Base-by-base conservation (phyloP, 1,284 basidiomycete genomes). In the Xerocomus minutiporus region DNA sequence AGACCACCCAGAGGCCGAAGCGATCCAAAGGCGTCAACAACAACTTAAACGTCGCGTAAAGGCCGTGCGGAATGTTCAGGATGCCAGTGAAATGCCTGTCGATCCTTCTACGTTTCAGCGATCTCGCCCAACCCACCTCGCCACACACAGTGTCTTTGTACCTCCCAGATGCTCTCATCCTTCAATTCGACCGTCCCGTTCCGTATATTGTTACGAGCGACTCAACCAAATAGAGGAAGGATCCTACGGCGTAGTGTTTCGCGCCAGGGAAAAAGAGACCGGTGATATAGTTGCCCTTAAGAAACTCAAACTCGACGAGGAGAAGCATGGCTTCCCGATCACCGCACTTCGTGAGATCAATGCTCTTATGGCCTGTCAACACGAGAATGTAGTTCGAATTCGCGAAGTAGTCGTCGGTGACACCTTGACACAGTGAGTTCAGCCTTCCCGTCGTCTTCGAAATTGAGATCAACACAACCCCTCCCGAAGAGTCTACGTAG, bases 151-250 rank as follows among this genome's bases (percentile, higher is more conserved):
- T 60, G 62, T 75, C 44, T 86, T 81, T 65, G 91, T 89, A 0
- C 93, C 92, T 1, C 81, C 80, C 35, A 78, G 93, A 52, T 85
- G 80, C 2, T 71, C 73, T 3, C 90, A 96, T 66, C 92, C 91
- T 23, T 76, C 84, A 0, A 80, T 96, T 35, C 68, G 79, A 32
- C 83, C 91, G 0, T 95, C 94, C 36, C 84, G 94, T 20, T 94
- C 92, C 3, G 94, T 97, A 4, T 95, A 93, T 72, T 86, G 80
- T 64, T 97, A 96, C 70, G 93, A 97, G 64, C 77, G 91, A 12
- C 77, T 99, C 36, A 99, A 99, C 70, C 93, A 97, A 63, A 99
- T 99, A 63, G 97, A 99, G 72, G 97, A 99, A 73, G 97, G 97
- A 1, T 95, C 95, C 0, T 99, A 99, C 65, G 97, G 97, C 15